Conservation (phyloP, 2,329 filamentous ascomycete genomes). For the Ophiocordyceps camponoti-floridani region DNA sequence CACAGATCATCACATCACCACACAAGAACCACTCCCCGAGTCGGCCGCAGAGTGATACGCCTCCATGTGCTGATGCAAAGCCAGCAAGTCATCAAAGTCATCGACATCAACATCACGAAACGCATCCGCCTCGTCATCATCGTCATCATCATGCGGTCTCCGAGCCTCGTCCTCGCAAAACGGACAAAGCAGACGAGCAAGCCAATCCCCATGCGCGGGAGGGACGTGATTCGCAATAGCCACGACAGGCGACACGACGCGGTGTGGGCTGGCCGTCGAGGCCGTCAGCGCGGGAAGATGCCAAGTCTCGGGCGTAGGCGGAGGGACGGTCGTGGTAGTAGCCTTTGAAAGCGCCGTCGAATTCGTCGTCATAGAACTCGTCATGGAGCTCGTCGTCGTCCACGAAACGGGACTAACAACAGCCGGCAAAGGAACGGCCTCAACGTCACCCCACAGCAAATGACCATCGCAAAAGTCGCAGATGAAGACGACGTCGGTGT, state of each 20-base stretch:
- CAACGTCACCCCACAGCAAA: constrained; percentile 38
- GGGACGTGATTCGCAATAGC: constrained; percentile 39
- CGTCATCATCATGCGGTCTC: constrained; percentile 22
- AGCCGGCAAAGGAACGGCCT: constrained; percentile 26
- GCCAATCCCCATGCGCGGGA: constrained; percentile 31
- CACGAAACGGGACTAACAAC: neutral
- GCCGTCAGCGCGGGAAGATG: constrained; percentile 27
- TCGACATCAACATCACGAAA: constrained; percentile 9
- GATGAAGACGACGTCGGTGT: constrained; percentile 35
- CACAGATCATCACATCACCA: constrained; percentile 21
- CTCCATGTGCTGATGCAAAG: constrained; percentile 35
- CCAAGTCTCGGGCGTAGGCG: constrained; percentile 22
- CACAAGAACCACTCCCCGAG: constrained; percentile 19
- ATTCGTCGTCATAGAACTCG: constrained; percentile 6
- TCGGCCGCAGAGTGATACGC: constrained; percentile 22
- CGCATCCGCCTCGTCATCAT: constrained; percentile 24
- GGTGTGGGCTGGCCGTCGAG: constrained; percentile 25
- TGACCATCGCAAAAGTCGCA: constrained; percentile 46
- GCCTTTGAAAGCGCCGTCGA: constrained; percentile 7
- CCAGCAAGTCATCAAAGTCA: constrained; percentile 29
- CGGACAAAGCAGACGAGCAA: constrained; percentile 32
- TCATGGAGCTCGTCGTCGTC: constrained; percentile 6
- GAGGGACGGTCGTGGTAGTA: neutral
- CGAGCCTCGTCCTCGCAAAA: constrained; percentile 37
- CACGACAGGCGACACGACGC: constrained; percentile 35